Percentiles rank a stretch among this genome's conserved stretches.
phyloP scores from a whole-genome alignment of 768 basidiomycete genomes.

The Leccinum longicurvipes region DNA sequence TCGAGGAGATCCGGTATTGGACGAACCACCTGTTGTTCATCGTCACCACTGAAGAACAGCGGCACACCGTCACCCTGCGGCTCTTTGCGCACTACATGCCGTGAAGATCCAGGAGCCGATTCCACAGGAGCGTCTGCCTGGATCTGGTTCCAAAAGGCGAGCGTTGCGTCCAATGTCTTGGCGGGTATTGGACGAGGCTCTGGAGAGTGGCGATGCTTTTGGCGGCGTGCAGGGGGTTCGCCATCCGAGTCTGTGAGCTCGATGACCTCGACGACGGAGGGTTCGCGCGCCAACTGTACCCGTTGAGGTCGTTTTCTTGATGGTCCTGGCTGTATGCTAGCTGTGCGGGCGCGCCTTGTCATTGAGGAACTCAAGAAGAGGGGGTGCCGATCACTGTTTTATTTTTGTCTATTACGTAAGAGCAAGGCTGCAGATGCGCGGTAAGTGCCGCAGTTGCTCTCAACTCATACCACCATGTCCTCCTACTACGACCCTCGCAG shows the following conservation, averaged over 20 bases:
- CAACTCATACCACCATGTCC: constrained; percentile 31
- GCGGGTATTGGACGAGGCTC: constrained; percentile 10
- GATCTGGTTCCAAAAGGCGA: constrained; percentile 11
- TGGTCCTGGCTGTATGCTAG: constrained; percentile 19
- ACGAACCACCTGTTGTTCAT: constrained; percentile 14
- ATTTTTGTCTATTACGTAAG: constrained; percentile 19
- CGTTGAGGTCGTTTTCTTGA: constrained; percentile 14
- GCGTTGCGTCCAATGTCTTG: not conserved
- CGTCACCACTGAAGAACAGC: constrained; percentile 39
- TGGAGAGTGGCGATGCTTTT: not conserved
- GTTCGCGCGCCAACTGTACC: not conserved
- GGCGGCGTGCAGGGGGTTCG: constrained; percentile 21
- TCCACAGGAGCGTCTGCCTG: constrained; percentile 8
- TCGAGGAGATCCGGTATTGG: not conserved
- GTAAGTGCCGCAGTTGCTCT: not conserved
- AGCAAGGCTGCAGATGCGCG: not conserved
- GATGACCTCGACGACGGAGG: constrained; percentile 35
- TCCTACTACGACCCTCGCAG: constrained; percentile 83
- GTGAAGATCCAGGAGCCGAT: constrained; percentile 11
- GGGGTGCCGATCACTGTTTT: constrained; percentile 20
- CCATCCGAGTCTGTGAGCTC: constrained; percentile 53
- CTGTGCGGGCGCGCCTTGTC: constrained; percentile 16
- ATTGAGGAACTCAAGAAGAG: constrained; percentile 17
- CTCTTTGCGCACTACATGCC: constrained; percentile 1
- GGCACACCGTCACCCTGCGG: constrained; percentile 15